phyloP scores from a whole-genome alignment of 176 grass and related monocot genomes.

The Avena eriantha region DNA sequence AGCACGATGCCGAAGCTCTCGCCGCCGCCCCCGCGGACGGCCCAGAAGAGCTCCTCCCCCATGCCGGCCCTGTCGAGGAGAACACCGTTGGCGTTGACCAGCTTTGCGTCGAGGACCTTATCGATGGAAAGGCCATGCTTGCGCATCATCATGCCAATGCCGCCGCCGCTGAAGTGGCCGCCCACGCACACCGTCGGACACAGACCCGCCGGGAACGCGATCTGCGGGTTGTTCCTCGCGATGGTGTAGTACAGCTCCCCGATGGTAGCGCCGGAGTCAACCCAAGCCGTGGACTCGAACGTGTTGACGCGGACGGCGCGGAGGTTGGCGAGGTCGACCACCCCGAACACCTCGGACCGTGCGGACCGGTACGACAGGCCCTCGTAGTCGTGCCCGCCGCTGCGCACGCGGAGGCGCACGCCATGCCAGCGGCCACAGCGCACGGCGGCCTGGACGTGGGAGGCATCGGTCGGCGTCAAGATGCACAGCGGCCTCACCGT shows the following conservation, averaged over 20 bases:
- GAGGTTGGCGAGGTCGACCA: conserved; percentile 57
- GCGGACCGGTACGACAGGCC: conserved; percentile 64
- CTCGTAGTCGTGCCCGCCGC: conserved; percentile 82
- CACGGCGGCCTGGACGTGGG: conserved; percentile 63
- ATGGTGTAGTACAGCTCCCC: conserved; percentile 65
- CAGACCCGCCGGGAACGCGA: conserved; percentile 59
- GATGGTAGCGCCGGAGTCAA: conserved; percentile 61
- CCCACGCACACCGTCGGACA: conserved; percentile 67
- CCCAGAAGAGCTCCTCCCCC: conserved; percentile 64
- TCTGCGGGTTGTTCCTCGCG: background rate
- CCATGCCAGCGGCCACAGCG: conserved; percentile 44
- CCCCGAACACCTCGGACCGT: conserved; percentile 36
- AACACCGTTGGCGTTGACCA: conserved; percentile 50
- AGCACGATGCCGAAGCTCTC: conserved; percentile 60
- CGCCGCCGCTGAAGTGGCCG: conserved; percentile 70
- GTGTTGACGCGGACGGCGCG: conserved; percentile 37
- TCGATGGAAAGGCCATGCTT: conserved; percentile 60
- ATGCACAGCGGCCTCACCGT: conserved; percentile 65
- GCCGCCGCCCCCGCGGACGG: conserved; percentile 58
- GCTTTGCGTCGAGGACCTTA: conserved; percentile 64
- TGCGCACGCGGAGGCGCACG: conserved; percentile 60
- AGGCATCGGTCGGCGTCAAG: conserved; percentile 44
- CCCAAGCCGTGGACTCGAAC: conserved; percentile 48
- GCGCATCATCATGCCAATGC: conserved; percentile 56
- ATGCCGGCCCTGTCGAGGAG: conserved; percentile 57